Evolutionary conservation across 495 filamentous ascomycete genomes (phyloP).

Genomic region (Penicillium bialowiezense): DNA sequence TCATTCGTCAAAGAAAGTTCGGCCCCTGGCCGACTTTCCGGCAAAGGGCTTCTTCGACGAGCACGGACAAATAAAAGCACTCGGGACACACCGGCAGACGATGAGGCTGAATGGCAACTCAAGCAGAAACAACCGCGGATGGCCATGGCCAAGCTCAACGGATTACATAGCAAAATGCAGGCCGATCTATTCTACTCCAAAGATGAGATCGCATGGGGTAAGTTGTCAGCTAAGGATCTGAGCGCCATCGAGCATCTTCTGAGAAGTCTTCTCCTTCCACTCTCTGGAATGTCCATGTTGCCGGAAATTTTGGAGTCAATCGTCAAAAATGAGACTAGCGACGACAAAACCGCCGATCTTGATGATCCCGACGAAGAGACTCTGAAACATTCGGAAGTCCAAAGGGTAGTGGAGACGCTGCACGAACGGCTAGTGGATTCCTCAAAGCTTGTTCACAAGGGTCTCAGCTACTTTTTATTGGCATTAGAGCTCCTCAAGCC

Average conservation of each 20-base stretch:
- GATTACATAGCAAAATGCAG: constrained; percentile 61
- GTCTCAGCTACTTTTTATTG: constrained; percentile 28
- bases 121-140: constrained; percentile 45
- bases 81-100: constrained; percentile 16
- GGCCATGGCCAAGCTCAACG: constrained; percentile 48
- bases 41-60: constrained; percentile 20
- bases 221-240: constrained; percentile 63
- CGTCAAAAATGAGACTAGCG: constrained; percentile 28
- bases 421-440: constrained; percentile 56
- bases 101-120: constrained; percentile 36
- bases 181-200: constrained; percentile 70
- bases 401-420: constrained; percentile 56
- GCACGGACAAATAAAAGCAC: constrained; percentile 20
- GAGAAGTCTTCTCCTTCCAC: constrained; percentile 57
- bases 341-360: constrained; percentile 9
- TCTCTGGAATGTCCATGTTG: constrained; percentile 66
- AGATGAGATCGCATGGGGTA: constrained; percentile 66
- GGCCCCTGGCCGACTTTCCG: constrained; percentile 17
- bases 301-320: constrained; percentile 66
- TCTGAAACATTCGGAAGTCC: constrained; percentile 21
- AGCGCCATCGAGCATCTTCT: constrained; percentile 51
- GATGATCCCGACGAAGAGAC: constrained; percentile 33
- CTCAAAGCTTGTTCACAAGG: constrained; percentile 35
- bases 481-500: constrained; percentile 22
- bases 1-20: constrained; percentile 49